Evolutionary conservation across 179 eudicot species (phyloP).

Genomic region (Carnegiea gigantea): DNA sequence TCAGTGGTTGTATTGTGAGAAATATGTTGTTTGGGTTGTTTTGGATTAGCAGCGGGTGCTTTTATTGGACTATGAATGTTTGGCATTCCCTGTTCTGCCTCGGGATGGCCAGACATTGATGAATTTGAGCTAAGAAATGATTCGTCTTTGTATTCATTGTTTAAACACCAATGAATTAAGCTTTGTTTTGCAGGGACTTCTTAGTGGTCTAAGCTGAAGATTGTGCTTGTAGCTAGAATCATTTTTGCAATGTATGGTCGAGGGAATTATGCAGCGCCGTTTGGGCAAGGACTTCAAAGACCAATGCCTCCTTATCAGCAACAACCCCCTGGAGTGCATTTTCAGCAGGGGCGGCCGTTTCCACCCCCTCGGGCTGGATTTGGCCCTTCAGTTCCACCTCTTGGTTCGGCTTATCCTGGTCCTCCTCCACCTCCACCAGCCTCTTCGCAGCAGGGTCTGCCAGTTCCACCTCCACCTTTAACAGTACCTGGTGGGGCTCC

Average conservation of each 20-base stretch:
- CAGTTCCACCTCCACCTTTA: conserved; percentile 43
- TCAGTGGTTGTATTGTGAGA: neutral
- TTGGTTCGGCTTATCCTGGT: conserved; percentile 36
- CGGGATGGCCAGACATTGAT: neutral
- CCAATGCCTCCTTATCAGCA: conserved; percentile 51
- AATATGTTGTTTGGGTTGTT: neutral
- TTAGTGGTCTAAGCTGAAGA: conserved; percentile 20
- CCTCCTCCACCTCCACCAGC: conserved; percentile 20
- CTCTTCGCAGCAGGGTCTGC: conserved; percentile 37
- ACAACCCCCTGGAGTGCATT: conserved; percentile 33
- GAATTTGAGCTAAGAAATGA: neutral
- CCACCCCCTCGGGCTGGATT: conserved; percentile 41
- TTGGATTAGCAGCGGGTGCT: neutral
- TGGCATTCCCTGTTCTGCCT: neutral
- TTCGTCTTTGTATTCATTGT: conserved; percentile 7
- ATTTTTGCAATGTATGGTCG: conserved; percentile 64
- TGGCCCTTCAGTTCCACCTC: conserved; percentile 35
- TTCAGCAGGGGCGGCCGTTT: conserved; percentile 39
- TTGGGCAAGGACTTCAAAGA: conserved; percentile 56
- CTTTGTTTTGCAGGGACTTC: conserved; percentile 24
- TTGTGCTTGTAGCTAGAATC: conserved; percentile 14
- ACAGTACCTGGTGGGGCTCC: conserved; percentile 35
- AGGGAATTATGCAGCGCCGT: conserved; percentile 54
- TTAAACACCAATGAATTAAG: conserved; percentile 4
- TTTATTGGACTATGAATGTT: neutral